Conservation (phyloP, 2,329 filamentous ascomycete species). For the Malbranchea zuffiana region DNA sequence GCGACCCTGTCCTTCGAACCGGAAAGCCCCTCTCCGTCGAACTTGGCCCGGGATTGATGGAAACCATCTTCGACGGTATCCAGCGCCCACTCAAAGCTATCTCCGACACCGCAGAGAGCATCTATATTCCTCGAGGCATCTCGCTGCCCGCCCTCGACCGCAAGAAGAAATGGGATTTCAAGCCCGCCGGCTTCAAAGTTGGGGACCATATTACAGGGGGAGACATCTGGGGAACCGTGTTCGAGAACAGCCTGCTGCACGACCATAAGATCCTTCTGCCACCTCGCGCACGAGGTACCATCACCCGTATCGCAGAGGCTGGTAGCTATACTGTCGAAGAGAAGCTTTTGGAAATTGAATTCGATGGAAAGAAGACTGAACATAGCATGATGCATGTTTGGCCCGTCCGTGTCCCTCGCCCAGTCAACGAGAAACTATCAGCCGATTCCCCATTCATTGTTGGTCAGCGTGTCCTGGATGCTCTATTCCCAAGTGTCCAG, state of each 20-base stretch:
- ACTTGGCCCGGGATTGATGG: constrained; percentile 90
- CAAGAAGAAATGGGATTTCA: constrained; percentile 93
- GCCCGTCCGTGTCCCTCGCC: constrained; percentile 93
- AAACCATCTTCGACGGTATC: constrained; percentile 99
- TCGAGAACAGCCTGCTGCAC: constrained; percentile 88
- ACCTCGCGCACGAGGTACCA: constrained; percentile 78
- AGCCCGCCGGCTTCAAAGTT: constrained; percentile 70
- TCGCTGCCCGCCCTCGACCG: constrained; percentile 78
- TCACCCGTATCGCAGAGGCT: constrained; percentile 80
- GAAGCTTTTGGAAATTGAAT: constrained; percentile 91
- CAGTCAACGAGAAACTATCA: constrained; percentile 80
- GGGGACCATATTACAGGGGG: constrained; percentile 95
- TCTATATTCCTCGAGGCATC: constrained; percentile 96
- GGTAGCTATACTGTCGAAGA: constrained; percentile 90
- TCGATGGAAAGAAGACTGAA: constrained; percentile 88
- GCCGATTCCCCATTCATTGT: constrained; percentile 88
- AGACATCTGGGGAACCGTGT: constrained; percentile 89
- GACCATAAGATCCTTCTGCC: constrained; percentile 90
- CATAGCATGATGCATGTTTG: constrained; percentile 98
- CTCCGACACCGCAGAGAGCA: constrained; percentile 63
- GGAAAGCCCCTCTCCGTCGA: constrained; percentile 96
- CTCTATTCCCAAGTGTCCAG: constrained; percentile 90
- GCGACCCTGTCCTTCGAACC: constrained; percentile 81
- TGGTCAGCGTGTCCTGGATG: constrained; percentile 90
- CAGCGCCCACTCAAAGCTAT: constrained; percentile 88